Base-by-base conservation (phyloP, 352 stramenopile species). In the Globisporangium middletonii region DNA sequence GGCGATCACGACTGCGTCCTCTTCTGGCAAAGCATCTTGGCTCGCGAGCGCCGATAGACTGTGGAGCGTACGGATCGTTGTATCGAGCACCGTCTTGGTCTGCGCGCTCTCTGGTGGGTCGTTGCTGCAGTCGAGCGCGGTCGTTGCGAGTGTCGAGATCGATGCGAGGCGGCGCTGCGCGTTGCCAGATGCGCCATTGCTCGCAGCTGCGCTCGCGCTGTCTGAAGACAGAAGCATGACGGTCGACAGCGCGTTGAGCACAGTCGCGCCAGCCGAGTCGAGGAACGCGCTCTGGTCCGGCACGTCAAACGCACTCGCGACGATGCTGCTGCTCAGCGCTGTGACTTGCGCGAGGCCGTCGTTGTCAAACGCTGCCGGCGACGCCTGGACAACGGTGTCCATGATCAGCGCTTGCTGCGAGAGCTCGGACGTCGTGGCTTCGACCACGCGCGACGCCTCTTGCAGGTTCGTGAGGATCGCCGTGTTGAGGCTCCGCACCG, bases 381-480 rank as follows among this genome's bases (percentile, higher is more conserved):
- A 67, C 1, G 68, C 67, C 37, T 75, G 60, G 19, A 83, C 59
- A 6, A 89, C 59, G 1, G 70, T 83, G 2, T 69, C 56, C 11
- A 85, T 50, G 11, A 88, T 73, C 7, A 68, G 60, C 4, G 72
- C 75, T 54, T 85, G 76, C 42, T 88, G 83, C 2, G 68, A 71
- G 15, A 92, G 75, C 2, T 66, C 67, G 1, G 68, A 73, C 1
- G 55, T 67, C 15, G 69, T 83, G 1, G 76, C 69, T 48, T 92
- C 73, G 3, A 75, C 55, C 0, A 62, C 50, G 13, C 56, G 53
- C 0, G 73, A 57, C 1, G 73, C 55, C 2, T 11, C 56, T 3
- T 60, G 60, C 0, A 89, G 64, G 0, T 68, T 79, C 2, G 66
- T 48, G 16, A 92, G 64, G 35, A 92, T 85, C 15, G 50, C 59